Conservation (phyloP, 306 rosid genomes). For the Acacia crassicarpa region DNA sequence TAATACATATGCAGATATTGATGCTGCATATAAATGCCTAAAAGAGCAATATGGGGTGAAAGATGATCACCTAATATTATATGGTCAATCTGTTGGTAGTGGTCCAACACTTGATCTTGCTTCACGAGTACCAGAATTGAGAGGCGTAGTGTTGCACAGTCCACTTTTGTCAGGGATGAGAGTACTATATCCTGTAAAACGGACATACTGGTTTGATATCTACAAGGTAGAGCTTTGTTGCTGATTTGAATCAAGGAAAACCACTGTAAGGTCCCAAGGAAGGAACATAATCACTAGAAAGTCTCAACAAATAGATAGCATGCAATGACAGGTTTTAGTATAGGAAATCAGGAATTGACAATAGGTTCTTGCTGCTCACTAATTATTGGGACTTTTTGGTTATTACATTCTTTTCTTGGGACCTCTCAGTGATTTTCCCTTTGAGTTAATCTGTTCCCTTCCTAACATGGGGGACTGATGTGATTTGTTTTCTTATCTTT, state of each 20-base stretch:
- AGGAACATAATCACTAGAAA: too few species aligned
- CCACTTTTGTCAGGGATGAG: constrained; percentile 89
- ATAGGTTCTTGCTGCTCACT: too few species aligned
- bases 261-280: too few species aligned
- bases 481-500: background rate
- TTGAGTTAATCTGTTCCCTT: constrained; percentile 31
- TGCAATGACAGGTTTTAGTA: too few species aligned
- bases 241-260: background rate
- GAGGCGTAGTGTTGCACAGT: constrained; percentile 89
- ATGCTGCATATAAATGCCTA: constrained; percentile 88
- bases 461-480: constrained; percentile 11
- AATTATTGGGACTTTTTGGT: too few species aligned
- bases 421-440: too few species aligned
- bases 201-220: constrained; percentile 95
- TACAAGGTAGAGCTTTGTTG: constrained; percentile 58
- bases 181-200: constrained; percentile 84
- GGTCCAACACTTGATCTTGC: constrained; percentile 96
- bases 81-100: constrained; percentile 96
- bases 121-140: constrained; percentile 62
- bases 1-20: constrained; percentile 92
- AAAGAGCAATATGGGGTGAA: constrained; percentile 82
- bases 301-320: too few species aligned
- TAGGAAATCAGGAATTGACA: too few species aligned
- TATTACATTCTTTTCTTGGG: too few species aligned
- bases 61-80: constrained; percentile 80